A percentile compares a stretch with the other conserved stretches of the same genome.
Evolutionary conservation across 495 filamentous ascomycete species (phyloP).

Genomic region (Diplogelasinospora grovesii): DNA sequence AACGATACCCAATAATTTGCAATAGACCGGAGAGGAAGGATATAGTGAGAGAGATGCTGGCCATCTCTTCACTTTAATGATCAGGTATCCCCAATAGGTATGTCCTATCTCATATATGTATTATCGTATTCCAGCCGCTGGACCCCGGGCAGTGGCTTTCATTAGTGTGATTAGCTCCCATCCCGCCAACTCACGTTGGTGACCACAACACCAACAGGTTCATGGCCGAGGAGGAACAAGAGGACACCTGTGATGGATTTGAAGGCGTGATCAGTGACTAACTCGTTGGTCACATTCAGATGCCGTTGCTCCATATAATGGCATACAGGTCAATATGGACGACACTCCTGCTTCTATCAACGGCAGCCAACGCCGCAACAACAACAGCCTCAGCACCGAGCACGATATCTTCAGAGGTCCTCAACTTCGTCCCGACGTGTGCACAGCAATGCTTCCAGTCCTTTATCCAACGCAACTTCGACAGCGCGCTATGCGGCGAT

Average conservation of each 20-base stretch:
- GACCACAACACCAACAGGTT: too few species aligned
- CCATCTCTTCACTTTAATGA: constrained; percentile 29
- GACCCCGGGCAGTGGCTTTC: too few species aligned
- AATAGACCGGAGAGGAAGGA: constrained; percentile 4
- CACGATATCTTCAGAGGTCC: constrained; percentile 38
- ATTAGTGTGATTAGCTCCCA: too few species aligned
- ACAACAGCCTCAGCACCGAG: too few species aligned
- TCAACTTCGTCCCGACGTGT: constrained; percentile 54
- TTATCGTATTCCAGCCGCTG: too few species aligned
- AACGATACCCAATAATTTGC: too few species aligned
- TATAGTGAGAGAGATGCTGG: constrained; percentile 33
- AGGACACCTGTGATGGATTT: too few species aligned
- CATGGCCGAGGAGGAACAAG: too few species aligned
- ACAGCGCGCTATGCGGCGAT: constrained; percentile 38
- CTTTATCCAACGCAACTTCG: constrained; percentile 56
- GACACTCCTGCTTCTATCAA: constrained; percentile 19
- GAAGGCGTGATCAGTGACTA: not conserved
- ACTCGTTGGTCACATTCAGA: constrained; percentile 25
- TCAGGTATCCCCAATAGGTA: constrained; percentile 29
- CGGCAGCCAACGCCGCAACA: constrained; percentile 15
- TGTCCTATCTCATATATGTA: too few species aligned
- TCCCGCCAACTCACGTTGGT: constrained; percentile 1
- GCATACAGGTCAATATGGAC: constrained; percentile 36
- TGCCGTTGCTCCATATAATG: constrained; percentile 39
- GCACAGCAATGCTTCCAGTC: constrained; percentile 54